Conservation (phyloP, 106 monocot species). For the Allium cepa region DNA sequence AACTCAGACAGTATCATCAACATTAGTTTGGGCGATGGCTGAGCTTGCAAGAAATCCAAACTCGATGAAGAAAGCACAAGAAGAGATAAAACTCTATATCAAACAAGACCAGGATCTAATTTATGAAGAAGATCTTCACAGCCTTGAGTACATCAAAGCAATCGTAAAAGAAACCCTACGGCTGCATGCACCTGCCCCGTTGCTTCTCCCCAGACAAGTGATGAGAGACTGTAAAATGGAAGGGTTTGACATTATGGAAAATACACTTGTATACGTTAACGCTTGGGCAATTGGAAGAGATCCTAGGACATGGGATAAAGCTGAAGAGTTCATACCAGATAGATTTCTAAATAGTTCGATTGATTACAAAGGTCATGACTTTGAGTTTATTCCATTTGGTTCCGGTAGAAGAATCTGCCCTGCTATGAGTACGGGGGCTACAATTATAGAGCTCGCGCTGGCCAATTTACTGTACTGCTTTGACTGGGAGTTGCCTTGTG, state of each 20-base stretch:
- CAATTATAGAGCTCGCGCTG: not conserved
- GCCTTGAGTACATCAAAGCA: conserved; percentile 1
- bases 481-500: not conserved
- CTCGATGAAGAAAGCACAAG: conserved; percentile 18
- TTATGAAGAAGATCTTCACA: conserved; percentile 1
- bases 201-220: not conserved
- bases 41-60: conserved; percentile 24
- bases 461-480: not conserved
- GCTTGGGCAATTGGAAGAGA: conserved; percentile 9
- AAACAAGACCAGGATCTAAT: not conserved
- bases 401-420: conserved; percentile 5
- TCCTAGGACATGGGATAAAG: conserved; percentile 1
- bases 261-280: conserved; percentile 5
- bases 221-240: not conserved
- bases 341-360: conserved; percentile 2
- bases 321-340: conserved; percentile 10
- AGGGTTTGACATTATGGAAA: not conserved
- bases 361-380: conserved; percentile 10
- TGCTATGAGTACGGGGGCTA: not conserved
- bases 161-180: conserved; percentile 7
- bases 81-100: conserved; percentile 8
- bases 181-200: not conserved
- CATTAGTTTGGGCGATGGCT: conserved; percentile 27
- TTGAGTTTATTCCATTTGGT: conserved; percentile 4
- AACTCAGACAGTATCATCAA: conserved; percentile 8